phyloP scores from a whole-genome alignment of 805 yeast genomes.

The Teunomyces aglyptinius region DNA sequence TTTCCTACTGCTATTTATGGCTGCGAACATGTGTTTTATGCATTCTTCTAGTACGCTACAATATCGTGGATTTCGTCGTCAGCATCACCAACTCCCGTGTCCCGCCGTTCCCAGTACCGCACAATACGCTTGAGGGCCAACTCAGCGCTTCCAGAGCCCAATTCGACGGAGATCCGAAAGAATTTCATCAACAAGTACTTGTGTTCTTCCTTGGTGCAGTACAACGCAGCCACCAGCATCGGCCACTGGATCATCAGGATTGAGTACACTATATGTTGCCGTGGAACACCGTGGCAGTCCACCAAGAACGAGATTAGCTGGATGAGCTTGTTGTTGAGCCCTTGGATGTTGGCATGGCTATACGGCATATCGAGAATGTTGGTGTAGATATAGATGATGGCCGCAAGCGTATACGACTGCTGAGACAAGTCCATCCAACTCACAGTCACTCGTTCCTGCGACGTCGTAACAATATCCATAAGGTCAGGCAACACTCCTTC shows the following conservation, averaged over 20 bases:
- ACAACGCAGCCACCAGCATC: constrained; percentile 48
- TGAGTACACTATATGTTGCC: constrained; percentile 23
- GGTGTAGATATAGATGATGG: constrained; percentile 32
- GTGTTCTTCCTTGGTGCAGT: constrained; percentile 36
- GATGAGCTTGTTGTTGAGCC: constrained; percentile 28
- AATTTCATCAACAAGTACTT: constrained; percentile 37
- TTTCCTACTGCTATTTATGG: background rate
- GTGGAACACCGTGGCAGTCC: constrained; percentile 15
- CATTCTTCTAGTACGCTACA: constrained; percentile 30
- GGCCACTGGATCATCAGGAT: constrained; percentile 58
- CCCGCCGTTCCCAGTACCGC: constrained; percentile 27
- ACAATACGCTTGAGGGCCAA: constrained; percentile 29
- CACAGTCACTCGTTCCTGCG: constrained; percentile 17
- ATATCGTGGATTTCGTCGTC: constrained; percentile 21
- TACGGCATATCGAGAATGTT: constrained; percentile 29
- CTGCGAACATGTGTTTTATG: background rate
- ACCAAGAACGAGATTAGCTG: constrained; percentile 21
- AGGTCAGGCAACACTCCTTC: constrained; percentile 22
- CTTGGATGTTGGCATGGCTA: constrained; percentile 34
- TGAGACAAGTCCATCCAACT: constrained; percentile 59
- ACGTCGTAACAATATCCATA: constrained; percentile 10
- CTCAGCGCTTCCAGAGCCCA: constrained; percentile 54
- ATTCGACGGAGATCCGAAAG: constrained; percentile 36
- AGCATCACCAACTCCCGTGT: constrained; percentile 13
- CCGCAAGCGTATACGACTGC: constrained; percentile 41